Conservation (phyloP, 495 filamentous ascomycete genomes). For the Penicillium samsonianum region DNA sequence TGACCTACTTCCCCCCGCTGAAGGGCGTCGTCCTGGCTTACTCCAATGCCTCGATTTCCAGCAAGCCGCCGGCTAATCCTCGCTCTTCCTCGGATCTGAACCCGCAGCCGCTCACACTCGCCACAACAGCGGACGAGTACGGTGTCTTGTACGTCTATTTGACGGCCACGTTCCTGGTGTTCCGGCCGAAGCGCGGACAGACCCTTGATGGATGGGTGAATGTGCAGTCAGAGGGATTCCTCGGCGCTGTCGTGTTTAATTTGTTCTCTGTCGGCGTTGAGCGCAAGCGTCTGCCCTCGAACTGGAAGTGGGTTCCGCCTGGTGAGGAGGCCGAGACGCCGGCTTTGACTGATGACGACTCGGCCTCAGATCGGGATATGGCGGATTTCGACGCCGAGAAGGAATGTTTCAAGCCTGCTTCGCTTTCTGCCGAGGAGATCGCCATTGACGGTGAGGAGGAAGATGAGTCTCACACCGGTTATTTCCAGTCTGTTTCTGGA, state of each 20-base stretch:
- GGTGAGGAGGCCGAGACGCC: slow-evolving; percentile 37
- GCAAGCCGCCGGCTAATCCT: slow-evolving; percentile 27
- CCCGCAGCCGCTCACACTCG: slow-evolving; percentile 49
- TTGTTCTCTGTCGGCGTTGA: slow-evolving; percentile 74
- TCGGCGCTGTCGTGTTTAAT: slow-evolving; percentile 72
- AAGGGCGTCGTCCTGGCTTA: slow-evolving; percentile 72
- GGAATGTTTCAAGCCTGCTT: slow-evolving; percentile 44
- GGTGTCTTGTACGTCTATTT: slow-evolving; percentile 68
- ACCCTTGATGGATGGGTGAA: slow-evolving; percentile 68
- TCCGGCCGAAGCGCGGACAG: slow-evolving; percentile 60
- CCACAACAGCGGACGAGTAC: slow-evolving; percentile 64
- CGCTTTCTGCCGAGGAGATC: slow-evolving; percentile 37
- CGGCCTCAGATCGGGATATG: slow-evolving; percentile 19
- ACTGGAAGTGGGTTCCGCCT: slow-evolving; percentile 64
- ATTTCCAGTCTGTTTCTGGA: slow-evolving; percentile 64
- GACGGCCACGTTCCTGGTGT: slow-evolving; percentile 71
- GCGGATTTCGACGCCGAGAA: slow-evolving; percentile 42
- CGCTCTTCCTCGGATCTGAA: slow-evolving; percentile 36
- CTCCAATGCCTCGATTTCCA: slow-evolving; percentile 56
- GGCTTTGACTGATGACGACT: slow-evolving; percentile 39
- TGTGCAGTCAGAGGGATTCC: slow-evolving; percentile 69
- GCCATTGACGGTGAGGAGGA: slow-evolving; percentile 33
- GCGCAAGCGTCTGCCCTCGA: slow-evolving; percentile 60
- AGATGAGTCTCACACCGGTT: slow-evolving; percentile 46
- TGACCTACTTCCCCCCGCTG: slow-evolving; percentile 73